Evolutionary conservation across 495 filamentous ascomycete species (phyloP).

Genomic region (Xylaria telfairii): DNA sequence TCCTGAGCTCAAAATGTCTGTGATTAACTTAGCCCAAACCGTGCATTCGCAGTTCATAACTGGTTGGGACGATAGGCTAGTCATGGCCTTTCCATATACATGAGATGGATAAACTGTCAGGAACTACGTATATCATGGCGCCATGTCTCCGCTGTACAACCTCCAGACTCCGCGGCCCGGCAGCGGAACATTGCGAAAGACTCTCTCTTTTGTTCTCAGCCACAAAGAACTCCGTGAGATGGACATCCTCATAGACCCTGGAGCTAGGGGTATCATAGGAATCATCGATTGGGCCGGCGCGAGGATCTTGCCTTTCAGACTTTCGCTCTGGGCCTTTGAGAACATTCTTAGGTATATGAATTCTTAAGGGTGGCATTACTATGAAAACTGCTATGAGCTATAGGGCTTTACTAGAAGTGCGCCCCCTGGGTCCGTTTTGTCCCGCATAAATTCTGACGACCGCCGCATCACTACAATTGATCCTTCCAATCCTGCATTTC

Average conservation of each 20-base stretch:
- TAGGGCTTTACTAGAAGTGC: too few species aligned
- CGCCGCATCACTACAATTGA: too few species aligned
- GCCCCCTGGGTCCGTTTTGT: too few species aligned
- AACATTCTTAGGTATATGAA: conserved; percentile 48
- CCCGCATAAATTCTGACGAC: too few species aligned
- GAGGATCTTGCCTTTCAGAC: conserved; percentile 51
- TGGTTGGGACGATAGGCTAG: conserved; percentile 15
- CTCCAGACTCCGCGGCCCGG: not conserved
- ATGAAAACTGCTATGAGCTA: conserved; percentile 31
- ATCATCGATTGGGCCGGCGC: conserved; percentile 56
- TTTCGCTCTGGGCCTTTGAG: conserved; percentile 50
- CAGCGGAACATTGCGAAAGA: conserved; percentile 7
- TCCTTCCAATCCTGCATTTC: too few species aligned
- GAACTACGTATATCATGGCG: conserved; percentile 14
- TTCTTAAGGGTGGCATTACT: conserved; percentile 48
- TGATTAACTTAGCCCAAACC: conserved; percentile 11
- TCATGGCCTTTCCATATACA: conserved; percentile 12
- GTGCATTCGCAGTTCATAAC: conserved; percentile 9
- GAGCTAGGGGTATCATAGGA: conserved; percentile 49
- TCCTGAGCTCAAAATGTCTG: conserved; percentile 5
- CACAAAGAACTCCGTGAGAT: conserved; percentile 53
- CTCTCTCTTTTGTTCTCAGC: conserved; percentile 46
- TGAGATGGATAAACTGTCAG: conserved; percentile 19
- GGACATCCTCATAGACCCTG: conserved; percentile 50
- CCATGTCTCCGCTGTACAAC: not conserved